phyloP scores from a whole-genome alignment of 768 basidiomycete species.

The Termitomyces sp. region DNA sequence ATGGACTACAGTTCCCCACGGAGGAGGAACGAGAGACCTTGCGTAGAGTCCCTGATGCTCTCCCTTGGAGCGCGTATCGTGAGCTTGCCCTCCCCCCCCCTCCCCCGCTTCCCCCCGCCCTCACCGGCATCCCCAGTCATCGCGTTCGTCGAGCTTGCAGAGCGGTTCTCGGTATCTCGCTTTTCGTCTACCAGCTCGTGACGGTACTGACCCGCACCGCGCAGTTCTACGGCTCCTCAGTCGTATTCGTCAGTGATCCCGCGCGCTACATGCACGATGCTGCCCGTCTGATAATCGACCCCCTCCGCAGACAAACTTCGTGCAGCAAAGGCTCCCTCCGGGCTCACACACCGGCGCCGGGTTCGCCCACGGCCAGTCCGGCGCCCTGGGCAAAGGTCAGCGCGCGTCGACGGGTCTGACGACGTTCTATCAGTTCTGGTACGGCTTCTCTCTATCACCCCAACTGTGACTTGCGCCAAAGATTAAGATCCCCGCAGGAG shows the following conservation, averaged over 20 bases:
- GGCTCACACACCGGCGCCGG: slow-evolving; percentile 65
- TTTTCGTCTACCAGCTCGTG: not conserved
- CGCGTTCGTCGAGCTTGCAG: slow-evolving; percentile 61
- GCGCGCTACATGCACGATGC: too few species aligned
- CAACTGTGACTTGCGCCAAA: not conserved
- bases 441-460: slow-evolving; percentile 6
- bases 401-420: slow-evolving; percentile 66
- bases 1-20: slow-evolving; percentile 58
- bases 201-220: not conserved
- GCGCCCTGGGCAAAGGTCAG: slow-evolving; percentile 64
- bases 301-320: slow-evolving; percentile 55
- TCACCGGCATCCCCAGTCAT: slow-evolving; percentile 38
- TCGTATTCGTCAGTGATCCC: slow-evolving; percentile 38
- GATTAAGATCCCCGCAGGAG: slow-evolving; percentile 31
- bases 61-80: slow-evolving; percentile 58
- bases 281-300: not conserved
- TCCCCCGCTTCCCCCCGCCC: not conserved
- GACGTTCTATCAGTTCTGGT: slow-evolving; percentile 72
- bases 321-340: slow-evolving; percentile 61
- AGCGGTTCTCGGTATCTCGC: slow-evolving; percentile 60
- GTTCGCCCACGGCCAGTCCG: slow-evolving; percentile 47
- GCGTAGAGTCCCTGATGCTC: slow-evolving; percentile 50
- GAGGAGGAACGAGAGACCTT: slow-evolving; percentile 54
- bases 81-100: slow-evolving; percentile 13
- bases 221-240: slow-evolving; percentile 40